These are phyloP conservation scores for Capsicum chinense DNA, from an alignment of 257 asterid species.

Conservation along the genomic window DNA sequence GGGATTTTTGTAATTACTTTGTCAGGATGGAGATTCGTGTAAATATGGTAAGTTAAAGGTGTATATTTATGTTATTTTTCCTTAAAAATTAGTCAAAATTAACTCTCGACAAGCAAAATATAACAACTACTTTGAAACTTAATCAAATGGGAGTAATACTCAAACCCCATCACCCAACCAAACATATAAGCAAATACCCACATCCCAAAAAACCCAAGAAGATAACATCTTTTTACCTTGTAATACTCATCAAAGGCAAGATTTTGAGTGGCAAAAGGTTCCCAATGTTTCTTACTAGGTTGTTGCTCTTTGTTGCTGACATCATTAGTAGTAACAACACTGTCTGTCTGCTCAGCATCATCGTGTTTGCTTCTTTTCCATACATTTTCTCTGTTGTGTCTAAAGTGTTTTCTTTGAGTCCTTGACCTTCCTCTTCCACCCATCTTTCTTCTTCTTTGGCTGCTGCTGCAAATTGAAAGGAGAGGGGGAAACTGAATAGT, in stretches of 20 bases:
- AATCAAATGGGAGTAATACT: too few species aligned
- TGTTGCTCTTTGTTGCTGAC: conserved; percentile 34
- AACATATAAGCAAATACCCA: background rate
- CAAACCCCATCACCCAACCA: background rate
- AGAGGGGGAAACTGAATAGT: background rate
- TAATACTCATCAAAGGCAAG: conserved; percentile 67
- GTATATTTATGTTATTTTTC: too few species aligned
- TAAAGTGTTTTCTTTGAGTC: conserved; percentile 79
- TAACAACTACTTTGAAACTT: too few species aligned
- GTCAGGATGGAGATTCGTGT: too few species aligned
- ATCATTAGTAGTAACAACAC: conserved; percentile 44
- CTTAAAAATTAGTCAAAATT: too few species aligned
- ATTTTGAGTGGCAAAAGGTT: conserved; percentile 66
- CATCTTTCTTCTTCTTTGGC: conserved; percentile 36
- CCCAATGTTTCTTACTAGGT: conserved; percentile 41
- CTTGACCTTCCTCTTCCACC: conserved; percentile 78
- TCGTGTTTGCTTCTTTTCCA: conserved; percentile 65
- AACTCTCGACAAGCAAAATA: too few species aligned
- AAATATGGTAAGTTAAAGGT: too few species aligned
- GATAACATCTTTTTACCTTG: conserved; percentile 43
- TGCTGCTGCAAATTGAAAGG: conserved; percentile 28
- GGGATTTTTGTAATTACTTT: too few species aligned
- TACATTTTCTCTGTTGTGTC: conserved; percentile 65
- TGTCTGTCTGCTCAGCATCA: conserved; percentile 29
- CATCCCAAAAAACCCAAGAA: too few species aligned